phyloP scores from a whole-genome alignment of 2,329 filamentous ascomycete genomes.

The Xylariaceae sp. region DNA sequence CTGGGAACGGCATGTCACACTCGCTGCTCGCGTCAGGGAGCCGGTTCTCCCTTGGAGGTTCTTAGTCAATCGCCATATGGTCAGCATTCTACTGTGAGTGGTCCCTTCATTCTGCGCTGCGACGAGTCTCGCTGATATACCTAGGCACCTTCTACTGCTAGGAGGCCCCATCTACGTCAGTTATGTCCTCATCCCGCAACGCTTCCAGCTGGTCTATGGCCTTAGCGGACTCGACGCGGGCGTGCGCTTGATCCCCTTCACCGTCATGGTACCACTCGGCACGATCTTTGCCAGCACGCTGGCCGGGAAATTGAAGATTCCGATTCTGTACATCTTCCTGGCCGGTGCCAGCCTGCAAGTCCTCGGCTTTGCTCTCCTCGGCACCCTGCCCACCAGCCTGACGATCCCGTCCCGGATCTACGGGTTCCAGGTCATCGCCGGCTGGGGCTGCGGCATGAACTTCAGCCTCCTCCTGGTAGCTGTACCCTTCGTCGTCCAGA shows the following conservation, averaged over 20 bases:
- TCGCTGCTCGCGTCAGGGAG: slow-evolving; percentile 4
- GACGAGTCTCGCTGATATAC: too few relatives aligned
- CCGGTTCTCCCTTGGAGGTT: slow-evolving; percentile 21
- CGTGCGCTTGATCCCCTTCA: slow-evolving; percentile 12
- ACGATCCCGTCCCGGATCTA: background rate
- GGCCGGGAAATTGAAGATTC: background rate
- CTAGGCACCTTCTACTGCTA: slow-evolving; percentile 15
- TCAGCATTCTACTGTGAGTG: slow-evolving; percentile 14
- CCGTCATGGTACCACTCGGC: background rate
- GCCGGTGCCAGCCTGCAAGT: slow-evolving; percentile 2
- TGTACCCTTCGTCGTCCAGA: slow-evolving; percentile 1
- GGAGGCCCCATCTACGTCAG: slow-evolving; percentile 4
- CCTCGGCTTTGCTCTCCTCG: slow-evolving; percentile 2
- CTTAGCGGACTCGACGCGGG: slow-evolving; percentile 7
- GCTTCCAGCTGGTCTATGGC: slow-evolving; percentile 17
- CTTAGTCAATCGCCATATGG: slow-evolving; percentile 10
- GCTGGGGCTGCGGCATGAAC: slow-evolving; percentile 2
- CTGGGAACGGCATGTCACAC: slow-evolving; percentile 10
- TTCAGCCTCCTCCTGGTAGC: background rate
- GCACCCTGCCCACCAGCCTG: background rate
- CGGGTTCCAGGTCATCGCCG: slow-evolving; percentile 1
- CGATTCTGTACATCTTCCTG: slow-evolving; percentile 1
- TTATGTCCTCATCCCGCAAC: slow-evolving; percentile 12
- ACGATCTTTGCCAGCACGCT: slow-evolving; percentile 1
- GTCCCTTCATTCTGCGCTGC: too few relatives aligned